Conservation (phyloP, 768 basidiomycete species). For the Lentinula detonsa region DNA sequence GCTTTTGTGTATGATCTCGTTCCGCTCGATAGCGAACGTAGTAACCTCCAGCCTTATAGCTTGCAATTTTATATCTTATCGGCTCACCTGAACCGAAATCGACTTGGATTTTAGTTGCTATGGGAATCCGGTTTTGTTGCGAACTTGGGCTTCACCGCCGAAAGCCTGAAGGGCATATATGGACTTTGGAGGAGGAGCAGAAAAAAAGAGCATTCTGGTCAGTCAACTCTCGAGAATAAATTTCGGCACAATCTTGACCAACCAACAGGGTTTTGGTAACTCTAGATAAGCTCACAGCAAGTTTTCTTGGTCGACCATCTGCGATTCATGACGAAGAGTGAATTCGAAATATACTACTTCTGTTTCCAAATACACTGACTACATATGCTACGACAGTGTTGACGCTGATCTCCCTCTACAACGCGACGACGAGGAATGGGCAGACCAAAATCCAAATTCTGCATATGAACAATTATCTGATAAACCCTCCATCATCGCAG, state of each 20-base stretch:
- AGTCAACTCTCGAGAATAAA: background rate
- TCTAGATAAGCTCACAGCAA: slow-evolving; percentile 34
- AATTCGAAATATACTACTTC: slow-evolving; percentile 11
- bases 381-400: slow-evolving; percentile 30
- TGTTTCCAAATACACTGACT: background rate
- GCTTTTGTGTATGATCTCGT: slow-evolving; percentile 19
- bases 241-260: background rate
- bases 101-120: slow-evolving; percentile 38
- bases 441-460: background rate
- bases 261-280: slow-evolving; percentile 32
- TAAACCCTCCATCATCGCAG: slow-evolving; percentile 2
- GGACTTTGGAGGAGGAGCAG: slow-evolving; percentile 35
- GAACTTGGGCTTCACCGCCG: slow-evolving; percentile 45
- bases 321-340: slow-evolving; percentile 54
- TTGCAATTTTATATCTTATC: slow-evolving; percentile 24
- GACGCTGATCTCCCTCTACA: slow-evolving; percentile 43
- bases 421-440: slow-evolving; percentile 57
- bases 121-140: slow-evolving; percentile 37
- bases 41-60: slow-evolving; percentile 11
- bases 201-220: slow-evolving; percentile 38
- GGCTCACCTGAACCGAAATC: slow-evolving; percentile 30
- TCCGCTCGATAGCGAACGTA: background rate
- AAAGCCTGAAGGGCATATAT: slow-evolving; percentile 14
- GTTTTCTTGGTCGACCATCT: slow-evolving; percentile 46
- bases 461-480: slow-evolving; percentile 7